Conservation (phyloP, 306 rosid genomes). For the Sesbania bispinosa region DNA sequence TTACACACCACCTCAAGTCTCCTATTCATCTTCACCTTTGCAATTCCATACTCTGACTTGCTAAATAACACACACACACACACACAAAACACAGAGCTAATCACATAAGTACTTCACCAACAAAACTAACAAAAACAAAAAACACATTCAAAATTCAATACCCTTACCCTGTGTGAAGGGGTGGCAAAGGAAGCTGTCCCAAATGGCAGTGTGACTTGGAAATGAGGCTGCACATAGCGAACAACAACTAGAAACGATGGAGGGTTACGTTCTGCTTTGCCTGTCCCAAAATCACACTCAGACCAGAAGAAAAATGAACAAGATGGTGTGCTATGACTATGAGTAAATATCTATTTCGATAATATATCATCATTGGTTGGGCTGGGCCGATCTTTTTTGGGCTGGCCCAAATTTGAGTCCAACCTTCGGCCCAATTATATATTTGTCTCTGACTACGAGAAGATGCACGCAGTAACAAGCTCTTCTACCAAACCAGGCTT, state of each 20-base stretch:
- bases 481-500: neutral
- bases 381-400: too few relatives aligned
- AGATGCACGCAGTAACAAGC: too few relatives aligned
- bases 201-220: constrained; percentile 36
- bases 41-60: constrained; percentile 40
- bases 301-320: constrained; percentile 4
- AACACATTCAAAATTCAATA: neutral
- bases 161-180: constrained; percentile 16
- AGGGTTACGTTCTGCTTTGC: neutral
- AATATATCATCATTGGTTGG: neutral
- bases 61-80: constrained; percentile 34
- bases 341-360: too few relatives aligned
- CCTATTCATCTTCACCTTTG: constrained; percentile 44
- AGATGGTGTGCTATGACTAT: too few relatives aligned
- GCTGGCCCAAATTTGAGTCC: neutral
- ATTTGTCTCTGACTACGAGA: neutral
- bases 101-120: neutral
- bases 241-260: neutral
- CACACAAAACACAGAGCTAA: neutral
- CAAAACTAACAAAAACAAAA: neutral
- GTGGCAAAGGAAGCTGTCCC: constrained; percentile 26
- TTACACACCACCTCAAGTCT: constrained; percentile 53
- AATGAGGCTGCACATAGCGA: constrained; percentile 35
- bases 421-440: neutral
- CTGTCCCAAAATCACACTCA: neutral